Evolutionary conservation across 2,329 filamentous ascomycete species (phyloP).

Genomic region (Botrytis porri): DNA sequence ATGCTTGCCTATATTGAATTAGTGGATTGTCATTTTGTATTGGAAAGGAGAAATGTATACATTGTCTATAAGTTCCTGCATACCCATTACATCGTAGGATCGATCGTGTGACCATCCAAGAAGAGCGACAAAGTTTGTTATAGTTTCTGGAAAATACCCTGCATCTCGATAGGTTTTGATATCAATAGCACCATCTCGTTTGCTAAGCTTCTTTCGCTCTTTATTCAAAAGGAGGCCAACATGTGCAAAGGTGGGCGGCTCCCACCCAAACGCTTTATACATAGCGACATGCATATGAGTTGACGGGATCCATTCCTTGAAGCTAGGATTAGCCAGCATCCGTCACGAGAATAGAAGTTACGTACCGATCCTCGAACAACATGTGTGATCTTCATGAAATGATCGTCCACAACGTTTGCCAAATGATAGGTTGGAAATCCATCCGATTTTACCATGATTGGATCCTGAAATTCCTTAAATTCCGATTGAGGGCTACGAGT

Average conservation of each 20-base stretch:
- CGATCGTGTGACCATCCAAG: constrained; percentile 75
- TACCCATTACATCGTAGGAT: constrained; percentile 66
- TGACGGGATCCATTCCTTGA: constrained; percentile 88
- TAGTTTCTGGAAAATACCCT: constrained; percentile 59
- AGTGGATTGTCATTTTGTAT: background rate
- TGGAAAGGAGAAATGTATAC: constrained; percentile 49
- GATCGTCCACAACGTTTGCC: constrained; percentile 94
- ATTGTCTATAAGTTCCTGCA: constrained; percentile 67
- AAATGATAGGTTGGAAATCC: constrained; percentile 95
- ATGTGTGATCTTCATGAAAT: constrained; percentile 92
- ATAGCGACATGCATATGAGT: constrained; percentile 75
- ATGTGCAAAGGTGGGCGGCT: constrained; percentile 72
- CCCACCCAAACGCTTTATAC: constrained; percentile 77
- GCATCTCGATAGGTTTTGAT: constrained; percentile 55
- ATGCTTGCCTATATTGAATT: constrained; percentile 61
- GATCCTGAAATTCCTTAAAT: constrained; percentile 63
- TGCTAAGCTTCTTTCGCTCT: constrained; percentile 77
- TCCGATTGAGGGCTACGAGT: background rate
- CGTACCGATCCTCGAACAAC: constrained; percentile 81
- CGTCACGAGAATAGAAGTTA: constrained; percentile 18
- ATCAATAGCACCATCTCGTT: constrained; percentile 69
- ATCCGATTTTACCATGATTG: constrained; percentile 86
- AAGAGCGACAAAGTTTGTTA: constrained; percentile 81
- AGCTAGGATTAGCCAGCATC: constrained; percentile 13
- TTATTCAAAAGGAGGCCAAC: constrained; percentile 70